Percentiles rank a stretch among this genome's conserved stretches.
Evolutionary conservation across 2,329 filamentous ascomycete species (phyloP).

Genomic region (Colletotrichum scovillei): DNA sequence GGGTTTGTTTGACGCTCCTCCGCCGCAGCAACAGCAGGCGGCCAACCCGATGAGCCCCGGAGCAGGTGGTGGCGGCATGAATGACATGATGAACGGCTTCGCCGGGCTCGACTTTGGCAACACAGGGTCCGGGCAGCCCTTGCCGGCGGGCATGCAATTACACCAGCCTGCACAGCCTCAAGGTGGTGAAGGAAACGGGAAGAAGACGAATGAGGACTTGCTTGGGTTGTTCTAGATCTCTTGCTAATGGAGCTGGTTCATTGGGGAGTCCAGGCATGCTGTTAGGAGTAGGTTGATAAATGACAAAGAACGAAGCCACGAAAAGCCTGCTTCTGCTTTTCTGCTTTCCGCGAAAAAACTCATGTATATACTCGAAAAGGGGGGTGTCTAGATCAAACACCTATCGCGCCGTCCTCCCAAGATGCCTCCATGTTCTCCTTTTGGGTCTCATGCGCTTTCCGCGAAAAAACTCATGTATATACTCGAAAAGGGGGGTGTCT

Average conservation of each 20-base stretch:
- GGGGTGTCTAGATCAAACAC: constrained; percentile 7
- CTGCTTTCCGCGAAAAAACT: not conserved
- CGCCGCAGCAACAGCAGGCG: constrained; percentile 58
- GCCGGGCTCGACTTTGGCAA: constrained; percentile 81
- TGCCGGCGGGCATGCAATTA: constrained; percentile 72
- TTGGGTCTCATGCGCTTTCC: not conserved
- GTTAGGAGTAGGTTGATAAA: constrained; percentile 36
- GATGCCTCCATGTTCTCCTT: not conserved
- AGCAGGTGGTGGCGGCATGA: constrained; percentile 70
- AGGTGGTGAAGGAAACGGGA: constrained; percentile 52
- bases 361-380: constrained; percentile 22
- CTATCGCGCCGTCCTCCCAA: constrained; percentile 18
- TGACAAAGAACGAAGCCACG: constrained; percentile 35
- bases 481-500: constrained; percentile 7
- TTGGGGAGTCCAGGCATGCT: constrained; percentile 34
- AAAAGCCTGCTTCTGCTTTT: constrained; percentile 33
- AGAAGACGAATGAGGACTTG: constrained; percentile 73
- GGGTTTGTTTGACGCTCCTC: constrained; percentile 76
- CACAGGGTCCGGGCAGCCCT: constrained; percentile 64
- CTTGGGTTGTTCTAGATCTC: constrained; percentile 53
- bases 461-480: constrained; percentile 10
- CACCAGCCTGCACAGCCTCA: constrained; percentile 48
- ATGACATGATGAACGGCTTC: constrained; percentile 92
- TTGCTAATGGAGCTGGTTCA: constrained; percentile 14
- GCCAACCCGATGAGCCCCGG: constrained; percentile 36